These are phyloP conservation scores for Irpex sp. DNA, from an alignment of 1,284 basidiomycete genomes.

Conservation along the genomic window DNA sequence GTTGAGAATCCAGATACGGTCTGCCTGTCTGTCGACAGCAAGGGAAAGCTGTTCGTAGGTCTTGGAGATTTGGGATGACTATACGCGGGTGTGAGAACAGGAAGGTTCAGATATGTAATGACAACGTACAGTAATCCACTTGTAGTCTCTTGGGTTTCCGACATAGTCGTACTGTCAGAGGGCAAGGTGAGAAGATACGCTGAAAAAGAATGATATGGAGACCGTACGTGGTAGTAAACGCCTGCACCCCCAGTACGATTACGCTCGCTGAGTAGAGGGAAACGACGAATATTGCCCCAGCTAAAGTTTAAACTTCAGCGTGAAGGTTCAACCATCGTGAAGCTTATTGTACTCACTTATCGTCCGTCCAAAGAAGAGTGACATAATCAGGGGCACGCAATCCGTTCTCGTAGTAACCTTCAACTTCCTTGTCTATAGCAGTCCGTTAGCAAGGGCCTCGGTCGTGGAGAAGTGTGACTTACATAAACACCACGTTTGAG, in stretches of 20 bases:
- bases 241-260: conserved; percentile 60
- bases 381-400: conserved; percentile 51
- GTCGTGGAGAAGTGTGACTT: conserved; percentile 16
- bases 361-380: conserved; percentile 56
- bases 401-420: conserved; percentile 61
- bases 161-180: conserved; percentile 27
- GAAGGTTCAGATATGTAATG: neutral
- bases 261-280: conserved; percentile 45
- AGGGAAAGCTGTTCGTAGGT: conserved; percentile 61
- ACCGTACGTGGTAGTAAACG: conserved; percentile 60
- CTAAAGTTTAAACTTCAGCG: conserved; percentile 12
- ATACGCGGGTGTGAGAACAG: neutral
- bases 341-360: conserved; percentile 38
- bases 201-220: neutral
- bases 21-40: conserved; percentile 54
- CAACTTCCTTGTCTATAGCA: conserved; percentile 53
- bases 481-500: conserved; percentile 68
- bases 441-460: neutral
- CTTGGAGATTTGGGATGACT: conserved; percentile 32
- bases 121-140: conserved; percentile 50
- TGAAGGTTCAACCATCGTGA: neutral
- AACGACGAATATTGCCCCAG: conserved; percentile 58
- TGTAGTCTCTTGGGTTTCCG: conserved; percentile 50
- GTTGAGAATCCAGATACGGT: conserved; percentile 56
- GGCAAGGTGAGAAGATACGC: neutral